Percentiles rank a stretch among this genome's conserved stretches.
These are phyloP conservation scores for Coemansia sp. DNA, from an alignment of 192 early-diverging fungal species.

Conservation along the genomic window DNA sequence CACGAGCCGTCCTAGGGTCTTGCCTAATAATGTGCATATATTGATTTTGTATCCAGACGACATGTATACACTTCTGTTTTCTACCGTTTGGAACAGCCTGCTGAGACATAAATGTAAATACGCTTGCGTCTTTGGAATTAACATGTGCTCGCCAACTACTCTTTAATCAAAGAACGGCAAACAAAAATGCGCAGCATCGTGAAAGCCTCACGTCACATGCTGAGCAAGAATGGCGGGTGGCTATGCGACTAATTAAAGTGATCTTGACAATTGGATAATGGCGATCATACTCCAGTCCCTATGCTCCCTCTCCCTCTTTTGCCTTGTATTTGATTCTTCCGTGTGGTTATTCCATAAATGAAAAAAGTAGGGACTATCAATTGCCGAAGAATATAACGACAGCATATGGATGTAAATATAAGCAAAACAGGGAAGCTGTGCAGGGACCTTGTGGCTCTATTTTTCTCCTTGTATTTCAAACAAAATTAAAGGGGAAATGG, in stretches of 20 bases:
- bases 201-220: background rate
- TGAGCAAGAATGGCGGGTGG: background rate
- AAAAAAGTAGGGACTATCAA: background rate
- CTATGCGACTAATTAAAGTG: background rate
- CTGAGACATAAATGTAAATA: background rate
- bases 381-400: background rate
- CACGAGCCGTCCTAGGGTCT: background rate
- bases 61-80: background rate
- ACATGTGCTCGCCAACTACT: background rate
- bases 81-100: background rate
- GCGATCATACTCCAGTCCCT: background rate
- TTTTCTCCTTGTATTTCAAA: background rate
- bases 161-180: background rate
- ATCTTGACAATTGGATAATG: background rate
- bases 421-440: background rate
- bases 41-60: background rate
- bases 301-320: background rate
- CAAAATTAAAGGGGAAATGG: background rate
- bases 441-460: background rate
- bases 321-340: too few species aligned
- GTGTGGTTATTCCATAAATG: too few species aligned
- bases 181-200: background rate
- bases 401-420: too few species aligned
- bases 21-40: background rate
- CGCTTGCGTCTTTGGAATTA: background rate